phyloP scores from a whole-genome alignment of 306 rosid species.

The Quercus agrifolia region DNA sequence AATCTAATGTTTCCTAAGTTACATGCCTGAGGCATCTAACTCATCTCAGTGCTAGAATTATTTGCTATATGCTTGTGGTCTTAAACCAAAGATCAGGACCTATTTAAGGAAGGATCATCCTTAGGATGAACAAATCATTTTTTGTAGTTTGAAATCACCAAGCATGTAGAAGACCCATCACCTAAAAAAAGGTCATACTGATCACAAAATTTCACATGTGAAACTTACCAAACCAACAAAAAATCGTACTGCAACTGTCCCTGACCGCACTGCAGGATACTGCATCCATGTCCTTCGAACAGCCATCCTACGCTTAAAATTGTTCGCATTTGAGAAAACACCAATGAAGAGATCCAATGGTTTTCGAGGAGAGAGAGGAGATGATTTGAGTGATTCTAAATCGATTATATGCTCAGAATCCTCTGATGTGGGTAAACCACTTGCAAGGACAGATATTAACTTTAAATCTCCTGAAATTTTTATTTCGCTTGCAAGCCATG shows the following conservation, averaged over 20 bases:
- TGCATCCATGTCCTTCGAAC: constrained; percentile 99
- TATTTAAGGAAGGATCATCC: constrained; percentile 8
- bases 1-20: background rate
- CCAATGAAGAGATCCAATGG: constrained; percentile 80
- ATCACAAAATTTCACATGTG: constrained; percentile 9
- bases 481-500: constrained; percentile 91
- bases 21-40: background rate
- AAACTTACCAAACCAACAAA: constrained; percentile 96
- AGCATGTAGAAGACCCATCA: background rate
- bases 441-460: constrained; percentile 78
- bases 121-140: background rate
- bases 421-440: constrained; percentile 96
- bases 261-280: constrained; percentile 70
- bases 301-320: constrained; percentile 94
- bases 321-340: constrained; percentile 97
- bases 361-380: constrained; percentile 43
- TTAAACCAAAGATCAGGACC: background rate
- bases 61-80: background rate
- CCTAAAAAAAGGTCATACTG: constrained; percentile 6
- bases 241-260: constrained; percentile 75
- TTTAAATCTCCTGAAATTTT: constrained; percentile 81
- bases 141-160: background rate
- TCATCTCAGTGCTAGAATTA: background rate
- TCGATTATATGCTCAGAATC: constrained; percentile 84
- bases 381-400: constrained; percentile 66